These are phyloP conservation scores for Cystofilobasidium macerans DNA, from an alignment of 768 basidiomycete genomes.

Conservation along the genomic window DNA sequence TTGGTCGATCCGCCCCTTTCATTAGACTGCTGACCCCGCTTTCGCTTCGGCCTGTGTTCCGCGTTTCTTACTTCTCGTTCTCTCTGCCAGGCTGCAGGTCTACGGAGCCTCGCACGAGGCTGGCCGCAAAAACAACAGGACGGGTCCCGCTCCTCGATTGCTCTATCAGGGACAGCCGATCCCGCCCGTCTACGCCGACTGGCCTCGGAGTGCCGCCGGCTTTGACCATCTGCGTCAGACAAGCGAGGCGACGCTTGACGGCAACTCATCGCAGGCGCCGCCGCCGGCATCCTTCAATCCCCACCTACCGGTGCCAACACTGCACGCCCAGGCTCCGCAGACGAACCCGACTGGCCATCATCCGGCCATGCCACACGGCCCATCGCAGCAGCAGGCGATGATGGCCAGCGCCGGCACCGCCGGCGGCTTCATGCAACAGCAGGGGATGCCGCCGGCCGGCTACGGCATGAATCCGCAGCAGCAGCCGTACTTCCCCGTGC, in stretches of 20 bases:
- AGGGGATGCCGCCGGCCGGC: background rate
- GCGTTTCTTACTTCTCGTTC: background rate
- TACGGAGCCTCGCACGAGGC: constrained; percentile 22
- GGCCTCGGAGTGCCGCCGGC: background rate
- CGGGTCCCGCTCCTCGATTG: background rate
- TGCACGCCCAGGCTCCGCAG: background rate
- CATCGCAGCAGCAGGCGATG: background rate
- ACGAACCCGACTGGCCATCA: background rate
- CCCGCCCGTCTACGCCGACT: background rate
- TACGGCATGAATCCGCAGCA: background rate
- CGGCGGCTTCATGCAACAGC: constrained; percentile 5
- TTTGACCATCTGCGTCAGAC: background rate
- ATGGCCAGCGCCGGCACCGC: background rate
- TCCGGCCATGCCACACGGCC: background rate
- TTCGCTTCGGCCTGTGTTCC: background rate
- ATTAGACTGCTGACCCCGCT: background rate
- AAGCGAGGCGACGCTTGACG: background rate
- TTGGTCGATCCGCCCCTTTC: background rate
- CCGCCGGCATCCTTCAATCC: background rate
- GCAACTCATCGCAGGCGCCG: background rate
- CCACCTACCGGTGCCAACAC: background rate
- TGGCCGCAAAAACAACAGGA: constrained; percentile 17
- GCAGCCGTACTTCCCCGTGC: background rate
- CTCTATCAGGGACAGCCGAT: too few species aligned
- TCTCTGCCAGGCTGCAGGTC: background rate